A percentile compares a stretch with the other conserved stretches of the same genome.
Conservation (phyloP, 2,329 filamentous ascomycete species). For the Fusarium chuoi region DNA sequence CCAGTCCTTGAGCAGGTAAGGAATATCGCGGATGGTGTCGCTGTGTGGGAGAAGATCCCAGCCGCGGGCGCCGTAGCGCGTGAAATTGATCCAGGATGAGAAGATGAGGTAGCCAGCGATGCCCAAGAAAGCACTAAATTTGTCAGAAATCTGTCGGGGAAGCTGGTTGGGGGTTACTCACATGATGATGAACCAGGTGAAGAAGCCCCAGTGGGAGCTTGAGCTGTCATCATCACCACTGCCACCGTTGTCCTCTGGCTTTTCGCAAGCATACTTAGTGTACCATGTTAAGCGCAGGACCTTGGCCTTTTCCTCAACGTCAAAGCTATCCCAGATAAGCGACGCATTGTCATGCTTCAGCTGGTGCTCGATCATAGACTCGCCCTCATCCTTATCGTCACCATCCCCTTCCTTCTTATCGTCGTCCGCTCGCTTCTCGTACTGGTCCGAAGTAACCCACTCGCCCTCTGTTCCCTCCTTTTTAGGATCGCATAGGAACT, state of each 20-base stretch:
- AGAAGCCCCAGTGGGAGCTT: slow-evolving; percentile 85
- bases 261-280: slow-evolving; percentile 87
- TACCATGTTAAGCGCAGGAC: slow-evolving; percentile 83
- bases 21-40: slow-evolving; percentile 90
- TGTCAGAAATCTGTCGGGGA: slow-evolving; percentile 27
- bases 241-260: slow-evolving; percentile 56
- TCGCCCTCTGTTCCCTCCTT: slow-evolving; percentile 80
- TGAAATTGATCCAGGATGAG: slow-evolving; percentile 99
- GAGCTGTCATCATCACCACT: slow-evolving; percentile 51
- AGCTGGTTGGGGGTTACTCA: slow-evolving; percentile 59
- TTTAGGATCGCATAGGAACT: slow-evolving; percentile 83
- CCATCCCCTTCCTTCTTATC: slow-evolving; percentile 53
- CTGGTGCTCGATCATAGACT: slow-evolving; percentile 60
- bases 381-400: slow-evolving; percentile 52
- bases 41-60: slow-evolving; percentile 96
- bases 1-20: slow-evolving; percentile 93
- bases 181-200: slow-evolving; percentile 97
- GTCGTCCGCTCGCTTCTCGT: slow-evolving; percentile 52
- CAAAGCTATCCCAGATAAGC: slow-evolving; percentile 81
- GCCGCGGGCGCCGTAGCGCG: slow-evolving; percentile 91
- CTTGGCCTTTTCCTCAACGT: slow-evolving; percentile 63
- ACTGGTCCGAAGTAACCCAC: slow-evolving; percentile 66
- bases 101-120: slow-evolving; percentile 95
- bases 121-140: slow-evolving; percentile 80
- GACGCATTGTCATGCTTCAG: slow-evolving; percentile 68